These are phyloP conservation scores for Rhytidiadelphus loreus DNA, from an alignment of 225 moss, liverwort and hornwort genomes.

Conservation along the genomic window DNA sequence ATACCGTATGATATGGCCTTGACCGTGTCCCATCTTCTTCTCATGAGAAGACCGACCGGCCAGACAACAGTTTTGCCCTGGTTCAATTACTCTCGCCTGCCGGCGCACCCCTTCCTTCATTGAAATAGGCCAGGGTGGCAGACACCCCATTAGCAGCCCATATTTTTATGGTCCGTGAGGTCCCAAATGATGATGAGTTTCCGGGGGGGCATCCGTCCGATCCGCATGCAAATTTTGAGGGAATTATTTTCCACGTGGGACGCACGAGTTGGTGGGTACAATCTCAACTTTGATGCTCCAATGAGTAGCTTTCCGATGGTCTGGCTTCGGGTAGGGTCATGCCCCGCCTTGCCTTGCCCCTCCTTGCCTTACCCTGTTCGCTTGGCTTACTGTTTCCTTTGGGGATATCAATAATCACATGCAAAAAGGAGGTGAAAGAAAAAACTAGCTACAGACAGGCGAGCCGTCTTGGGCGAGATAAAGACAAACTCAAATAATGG, in stretches of 20 bases:
- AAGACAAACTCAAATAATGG: constrained; percentile 21
- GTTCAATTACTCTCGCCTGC: background rate
- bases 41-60: background rate
- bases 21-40: background rate
- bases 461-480: background rate
- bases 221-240: background rate
- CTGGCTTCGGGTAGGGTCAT: background rate
- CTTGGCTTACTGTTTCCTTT: background rate
- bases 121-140: background rate
- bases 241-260: background rate
- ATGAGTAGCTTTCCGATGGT: constrained; percentile 17
- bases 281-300: background rate
- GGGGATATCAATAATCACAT: constrained; percentile 12
- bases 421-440: background rate
- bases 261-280: background rate
- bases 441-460: background rate
- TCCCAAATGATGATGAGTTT: background rate
- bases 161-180: background rate
- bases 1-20: background rate
- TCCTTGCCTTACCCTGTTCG: background rate
- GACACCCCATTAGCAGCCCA: background rate
- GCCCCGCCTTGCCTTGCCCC: background rate
- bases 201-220: background rate
- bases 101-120: background rate
- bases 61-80: background rate